Evolutionary conservation across 768 basidiomycete species (phyloP).

Genomic region (Heimioporus sp.): DNA sequence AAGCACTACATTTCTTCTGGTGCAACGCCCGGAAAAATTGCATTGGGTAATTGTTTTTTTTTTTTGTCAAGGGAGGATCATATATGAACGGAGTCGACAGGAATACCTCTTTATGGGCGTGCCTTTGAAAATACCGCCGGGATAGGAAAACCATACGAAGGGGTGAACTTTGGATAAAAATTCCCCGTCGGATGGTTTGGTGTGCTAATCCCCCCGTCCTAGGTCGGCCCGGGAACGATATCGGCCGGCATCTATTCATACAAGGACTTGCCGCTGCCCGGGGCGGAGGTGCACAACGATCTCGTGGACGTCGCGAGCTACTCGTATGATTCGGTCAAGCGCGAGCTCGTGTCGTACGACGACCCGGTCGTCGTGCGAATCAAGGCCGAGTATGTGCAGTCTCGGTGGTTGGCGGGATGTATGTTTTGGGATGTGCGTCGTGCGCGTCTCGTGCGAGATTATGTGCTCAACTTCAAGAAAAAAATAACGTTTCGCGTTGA

Average conservation of each 20-base stretch:
- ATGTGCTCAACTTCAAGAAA: too few relatives aligned
- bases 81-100: slow-evolving; percentile 16
- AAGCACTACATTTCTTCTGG: slow-evolving; percentile 59
- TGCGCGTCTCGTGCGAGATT: background rate
- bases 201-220: slow-evolving; percentile 4
- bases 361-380: slow-evolving; percentile 60
- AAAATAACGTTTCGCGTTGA: too few relatives aligned
- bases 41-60: slow-evolving; percentile 45
- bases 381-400: slow-evolving; percentile 67
- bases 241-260: slow-evolving; percentile 56
- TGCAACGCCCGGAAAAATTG: slow-evolving; percentile 63
- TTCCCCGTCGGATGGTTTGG: background rate
- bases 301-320: slow-evolving; percentile 69
- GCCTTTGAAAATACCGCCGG: slow-evolving; percentile 71
- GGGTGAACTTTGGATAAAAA: slow-evolving; percentile 39
- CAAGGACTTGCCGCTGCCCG: slow-evolving; percentile 63
- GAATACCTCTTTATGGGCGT: slow-evolving; percentile 80
- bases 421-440: slow-evolving; percentile 64
- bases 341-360: slow-evolving; percentile 76
- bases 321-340: slow-evolving; percentile 66
- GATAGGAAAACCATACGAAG: slow-evolving; percentile 64
- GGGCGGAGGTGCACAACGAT: slow-evolving; percentile 65
- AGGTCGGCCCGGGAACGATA: slow-evolving; percentile 67
- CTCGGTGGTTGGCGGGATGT: slow-evolving; percentile 59
- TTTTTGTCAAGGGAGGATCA: background rate